Evolutionary conservation across 1,139 yeast species (phyloP).

Genomic region (Magnusiomyces suaveolens): DNA sequence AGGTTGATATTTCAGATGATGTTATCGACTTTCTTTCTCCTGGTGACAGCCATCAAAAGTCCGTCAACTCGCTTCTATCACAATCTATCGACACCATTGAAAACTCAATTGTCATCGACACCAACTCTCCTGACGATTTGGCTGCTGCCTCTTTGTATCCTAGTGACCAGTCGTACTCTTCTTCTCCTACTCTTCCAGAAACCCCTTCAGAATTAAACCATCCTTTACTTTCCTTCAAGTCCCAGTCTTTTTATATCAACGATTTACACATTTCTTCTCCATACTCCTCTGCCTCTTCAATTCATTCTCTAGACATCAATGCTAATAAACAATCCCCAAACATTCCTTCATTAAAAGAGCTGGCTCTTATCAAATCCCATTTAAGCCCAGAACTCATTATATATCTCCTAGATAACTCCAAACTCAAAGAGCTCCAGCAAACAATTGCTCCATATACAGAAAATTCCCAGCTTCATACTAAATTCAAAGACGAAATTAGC

Average conservation of each 20-base stretch:
- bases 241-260: not conserved
- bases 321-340: not conserved
- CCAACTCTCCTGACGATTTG: not conserved
- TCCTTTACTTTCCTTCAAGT: not conserved
- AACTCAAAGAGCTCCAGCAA: not conserved
- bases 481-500: not conserved
- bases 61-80: not conserved
- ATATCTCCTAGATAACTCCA: not conserved
- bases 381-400: not conserved
- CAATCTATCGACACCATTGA: not conserved
- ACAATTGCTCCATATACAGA: not conserved
- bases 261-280: not conserved
- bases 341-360: not conserved
- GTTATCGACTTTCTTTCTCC: not conserved
- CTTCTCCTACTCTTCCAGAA: conserved; percentile 1
- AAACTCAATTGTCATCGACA: not conserved
- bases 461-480: not conserved
- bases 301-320: no score
- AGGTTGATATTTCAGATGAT: not conserved
- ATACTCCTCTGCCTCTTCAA: not conserved
- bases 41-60: not conserved
- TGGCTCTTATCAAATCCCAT: not conserved
- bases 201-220: not conserved
- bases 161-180: conserved; percentile 1
- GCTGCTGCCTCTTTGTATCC: not conserved